These are phyloP conservation scores for Typha latifolia DNA, from an alignment of 176 grass and related monocot species.

Conservation along the genomic window DNA sequence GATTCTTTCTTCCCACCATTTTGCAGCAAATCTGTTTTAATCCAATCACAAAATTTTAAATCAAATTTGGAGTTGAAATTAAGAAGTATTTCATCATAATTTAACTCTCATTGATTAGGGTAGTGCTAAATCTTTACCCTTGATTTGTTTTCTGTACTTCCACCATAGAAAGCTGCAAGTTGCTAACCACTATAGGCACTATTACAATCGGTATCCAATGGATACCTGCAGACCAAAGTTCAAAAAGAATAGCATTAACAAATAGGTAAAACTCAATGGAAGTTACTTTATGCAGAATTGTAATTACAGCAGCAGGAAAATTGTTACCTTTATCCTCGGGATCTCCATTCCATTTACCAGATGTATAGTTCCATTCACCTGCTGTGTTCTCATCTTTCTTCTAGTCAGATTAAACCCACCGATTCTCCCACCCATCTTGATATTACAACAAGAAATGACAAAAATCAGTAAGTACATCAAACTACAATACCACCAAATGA, in stretches of 20 bases:
- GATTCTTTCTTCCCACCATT: too few relatives aligned
- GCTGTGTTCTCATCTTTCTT: conserved; percentile 71
- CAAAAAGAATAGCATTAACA: neutral
- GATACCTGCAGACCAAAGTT: conserved; percentile 42
- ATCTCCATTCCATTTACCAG: conserved; percentile 78
- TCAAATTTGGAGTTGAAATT: too few relatives aligned
- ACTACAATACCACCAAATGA: neutral
- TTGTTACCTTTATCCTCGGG: conserved; percentile 56
- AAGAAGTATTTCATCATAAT: too few relatives aligned
- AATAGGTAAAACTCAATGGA: neutral
- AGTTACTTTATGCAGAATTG: neutral
- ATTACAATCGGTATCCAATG: conserved; percentile 11
- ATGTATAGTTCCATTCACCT: conserved; percentile 68
- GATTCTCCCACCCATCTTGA: conserved; percentile 56
- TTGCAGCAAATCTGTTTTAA: too few relatives aligned
- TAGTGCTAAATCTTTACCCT: too few relatives aligned
- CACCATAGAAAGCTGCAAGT: too few relatives aligned
- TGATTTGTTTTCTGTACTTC: too few relatives aligned
- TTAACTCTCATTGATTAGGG: too few relatives aligned
- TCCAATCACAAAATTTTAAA: too few relatives aligned
- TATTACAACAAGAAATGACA: neutral
- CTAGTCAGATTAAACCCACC: conserved; percentile 82
- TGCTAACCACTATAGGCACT: too few relatives aligned
- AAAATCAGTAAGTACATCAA: neutral
- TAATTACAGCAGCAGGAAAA: neutral